A percentile compares a stretch with the other conserved stretches of the same genome.
Evolutionary conservation across 768 basidiomycete species (phyloP).

Genomic region (Kockovaella imperatae): DNA sequence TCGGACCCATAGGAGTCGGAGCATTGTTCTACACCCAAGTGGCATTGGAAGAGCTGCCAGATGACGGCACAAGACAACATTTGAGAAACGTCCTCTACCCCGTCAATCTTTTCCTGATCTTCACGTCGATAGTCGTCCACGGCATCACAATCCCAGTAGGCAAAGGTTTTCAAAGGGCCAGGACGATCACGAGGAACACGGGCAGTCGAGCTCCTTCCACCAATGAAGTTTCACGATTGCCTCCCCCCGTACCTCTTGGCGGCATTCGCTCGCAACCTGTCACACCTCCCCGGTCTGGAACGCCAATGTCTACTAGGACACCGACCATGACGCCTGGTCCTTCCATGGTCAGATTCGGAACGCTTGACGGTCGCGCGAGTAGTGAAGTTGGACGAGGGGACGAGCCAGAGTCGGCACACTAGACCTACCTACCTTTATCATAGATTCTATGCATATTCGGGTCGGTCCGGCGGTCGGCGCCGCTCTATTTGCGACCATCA

Average conservation of each 20-base stretch:
- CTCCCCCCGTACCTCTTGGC: constrained; percentile 5
- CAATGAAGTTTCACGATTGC: constrained; percentile 14
- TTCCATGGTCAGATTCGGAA: no score
- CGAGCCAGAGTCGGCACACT: no score
- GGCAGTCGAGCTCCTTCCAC: background rate
- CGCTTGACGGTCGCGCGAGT: no score
- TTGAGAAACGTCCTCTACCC: constrained; percentile 40
- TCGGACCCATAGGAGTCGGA: constrained; percentile 42
- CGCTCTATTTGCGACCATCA: no score
- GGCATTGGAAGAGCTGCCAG: constrained; percentile 41
- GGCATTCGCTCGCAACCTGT: no score
- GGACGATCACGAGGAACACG: constrained; percentile 18
- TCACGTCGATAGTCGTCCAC: constrained; percentile 44
- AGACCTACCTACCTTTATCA: no score
- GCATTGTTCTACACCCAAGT: constrained; percentile 45
- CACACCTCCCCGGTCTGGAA: no score
- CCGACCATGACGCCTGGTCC: no score
- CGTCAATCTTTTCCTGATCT: constrained; percentile 45
- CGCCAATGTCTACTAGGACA: no score
- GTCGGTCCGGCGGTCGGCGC: no score
- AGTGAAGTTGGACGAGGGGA: no score
- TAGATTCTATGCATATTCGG: no score
- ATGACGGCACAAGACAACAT: constrained; percentile 27
- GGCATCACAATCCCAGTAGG: constrained; percentile 46
- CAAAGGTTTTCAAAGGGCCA: constrained; percentile 33